Percentiles rank a stretch among this genome's conserved stretches.
Conservation (phyloP, 345 rosid species). For the Sisymbrium irio region DNA sequence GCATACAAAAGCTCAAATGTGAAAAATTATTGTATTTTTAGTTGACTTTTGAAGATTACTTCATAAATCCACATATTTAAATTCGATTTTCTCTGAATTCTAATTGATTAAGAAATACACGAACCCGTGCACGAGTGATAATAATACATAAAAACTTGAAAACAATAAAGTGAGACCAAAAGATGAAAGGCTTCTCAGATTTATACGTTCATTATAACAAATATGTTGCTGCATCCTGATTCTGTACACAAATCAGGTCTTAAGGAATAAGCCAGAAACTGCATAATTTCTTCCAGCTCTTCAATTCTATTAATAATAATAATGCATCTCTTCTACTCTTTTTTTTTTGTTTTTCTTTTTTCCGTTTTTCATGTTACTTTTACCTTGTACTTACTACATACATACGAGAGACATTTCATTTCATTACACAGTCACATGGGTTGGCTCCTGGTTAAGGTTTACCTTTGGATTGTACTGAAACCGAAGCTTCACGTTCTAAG, state of each 20-base stretch:
- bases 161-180: background rate
- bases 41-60: background rate
- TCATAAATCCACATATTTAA: background rate
- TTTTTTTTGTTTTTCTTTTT: background rate
- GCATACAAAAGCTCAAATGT: background rate
- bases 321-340: slow-evolving; percentile 21
- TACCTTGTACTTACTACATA: slow-evolving; percentile 30
- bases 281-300: slow-evolving; percentile 8
- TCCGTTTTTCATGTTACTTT: background rate
- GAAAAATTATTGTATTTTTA: background rate
- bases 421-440: slow-evolving; percentile 25
- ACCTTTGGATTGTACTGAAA: slow-evolving; percentile 27
- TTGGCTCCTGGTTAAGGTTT: slow-evolving; percentile 33
- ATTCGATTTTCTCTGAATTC: background rate
- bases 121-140: background rate
- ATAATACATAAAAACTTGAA: background rate
- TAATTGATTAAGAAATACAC: background rate
- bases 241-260: slow-evolving; percentile 15
- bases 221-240: slow-evolving; percentile 16
- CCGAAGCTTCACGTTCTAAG: slow-evolving; percentile 11
- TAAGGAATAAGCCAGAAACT: slow-evolving; percentile 14
- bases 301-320: background rate
- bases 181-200: background rate
- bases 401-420: slow-evolving; percentile 26
- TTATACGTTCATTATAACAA: slow-evolving; percentile 21